Evolutionary conservation across 2,329 filamentous ascomycete species (phyloP).

Genomic region (Neoascochyta sp.): DNA sequence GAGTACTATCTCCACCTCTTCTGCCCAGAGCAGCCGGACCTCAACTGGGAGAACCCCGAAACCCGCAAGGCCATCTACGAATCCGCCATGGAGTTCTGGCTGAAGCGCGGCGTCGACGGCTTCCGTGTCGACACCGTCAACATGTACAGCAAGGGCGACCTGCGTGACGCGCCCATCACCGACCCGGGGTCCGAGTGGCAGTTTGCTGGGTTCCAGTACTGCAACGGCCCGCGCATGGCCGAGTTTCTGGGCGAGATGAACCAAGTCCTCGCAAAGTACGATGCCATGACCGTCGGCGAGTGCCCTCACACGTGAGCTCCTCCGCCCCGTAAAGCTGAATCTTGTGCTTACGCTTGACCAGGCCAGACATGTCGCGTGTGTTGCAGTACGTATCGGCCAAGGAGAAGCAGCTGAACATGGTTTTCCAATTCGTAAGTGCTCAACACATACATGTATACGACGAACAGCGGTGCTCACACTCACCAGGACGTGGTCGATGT

Average conservation of each 20-base stretch:
- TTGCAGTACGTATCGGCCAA: constrained; percentile 57
- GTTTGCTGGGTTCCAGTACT: constrained; percentile 50
- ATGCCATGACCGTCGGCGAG: constrained; percentile 69
- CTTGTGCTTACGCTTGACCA: no score
- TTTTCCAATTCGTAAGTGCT: constrained; percentile 52
- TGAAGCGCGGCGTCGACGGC: constrained; percentile 61
- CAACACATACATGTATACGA: not conserved
- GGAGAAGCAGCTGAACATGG: constrained; percentile 63
- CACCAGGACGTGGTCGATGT: constrained; percentile 40
- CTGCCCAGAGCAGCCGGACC: constrained; percentile 70
- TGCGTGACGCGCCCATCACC: constrained; percentile 33
- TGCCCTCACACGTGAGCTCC: constrained; percentile 61
- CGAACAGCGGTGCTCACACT: not conserved
- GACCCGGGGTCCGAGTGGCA: constrained; percentile 33
- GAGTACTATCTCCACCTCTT: constrained; percentile 77
- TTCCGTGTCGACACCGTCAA: constrained; percentile 42
- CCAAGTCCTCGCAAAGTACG: constrained; percentile 56
- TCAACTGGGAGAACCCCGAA: constrained; percentile 77
- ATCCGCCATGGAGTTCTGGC: constrained; percentile 71
- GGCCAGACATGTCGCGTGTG: constrained; percentile 56
- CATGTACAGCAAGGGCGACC: constrained; percentile 37
- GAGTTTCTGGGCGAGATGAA: constrained; percentile 66
- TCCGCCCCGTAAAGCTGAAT: no score
- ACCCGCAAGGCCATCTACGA: constrained; percentile 68
- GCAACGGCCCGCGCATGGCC: constrained; percentile 66